These are phyloP conservation scores for Rosa rugosa DNA, from an alignment of 306 rosid genomes.

Conservation along the genomic window DNA sequence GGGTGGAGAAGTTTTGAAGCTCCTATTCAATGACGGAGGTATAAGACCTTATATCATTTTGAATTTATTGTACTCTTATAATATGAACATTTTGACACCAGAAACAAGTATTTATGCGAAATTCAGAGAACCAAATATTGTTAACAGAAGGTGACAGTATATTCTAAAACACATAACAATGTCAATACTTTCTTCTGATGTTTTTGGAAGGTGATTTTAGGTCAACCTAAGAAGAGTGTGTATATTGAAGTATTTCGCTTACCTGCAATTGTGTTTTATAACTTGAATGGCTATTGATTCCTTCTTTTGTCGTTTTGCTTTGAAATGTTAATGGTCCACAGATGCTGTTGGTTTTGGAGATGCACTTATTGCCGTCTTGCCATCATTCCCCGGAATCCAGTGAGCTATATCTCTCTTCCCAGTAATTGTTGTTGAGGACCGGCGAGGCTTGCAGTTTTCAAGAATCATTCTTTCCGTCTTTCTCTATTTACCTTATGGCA, in stretches of 20 bases:
- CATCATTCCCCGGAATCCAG: slow-evolving; percentile 74
- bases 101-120: not conserved
- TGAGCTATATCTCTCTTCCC: slow-evolving; percentile 36
- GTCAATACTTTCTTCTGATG: not conserved
- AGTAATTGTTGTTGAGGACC: slow-evolving; percentile 23
- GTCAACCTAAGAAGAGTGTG: not conserved
- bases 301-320: slow-evolving; percentile 14
- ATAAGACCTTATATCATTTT: slow-evolving; percentile 28
- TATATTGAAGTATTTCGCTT: too few relatives aligned
- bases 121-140: not conserved
- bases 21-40: slow-evolving; percentile 94
- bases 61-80: not conserved
- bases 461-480: not conserved
- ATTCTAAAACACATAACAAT: not conserved
- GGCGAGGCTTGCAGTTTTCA: slow-evolving; percentile 24
- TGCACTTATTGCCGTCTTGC: slow-evolving; percentile 80
- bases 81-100: not conserved
- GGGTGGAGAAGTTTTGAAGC: slow-evolving; percentile 84
- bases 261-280: not conserved
- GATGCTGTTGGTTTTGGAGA: slow-evolving; percentile 96
- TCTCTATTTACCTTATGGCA: not conserved
- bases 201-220: not conserved
- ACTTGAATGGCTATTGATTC: not conserved
- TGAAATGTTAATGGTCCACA: slow-evolving; percentile 42
- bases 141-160: not conserved